These are phyloP conservation scores for Pseudocercospora pini-densiflorae DNA, from an alignment of 2,329 filamentous ascomycete species.

Conservation along the genomic window DNA sequence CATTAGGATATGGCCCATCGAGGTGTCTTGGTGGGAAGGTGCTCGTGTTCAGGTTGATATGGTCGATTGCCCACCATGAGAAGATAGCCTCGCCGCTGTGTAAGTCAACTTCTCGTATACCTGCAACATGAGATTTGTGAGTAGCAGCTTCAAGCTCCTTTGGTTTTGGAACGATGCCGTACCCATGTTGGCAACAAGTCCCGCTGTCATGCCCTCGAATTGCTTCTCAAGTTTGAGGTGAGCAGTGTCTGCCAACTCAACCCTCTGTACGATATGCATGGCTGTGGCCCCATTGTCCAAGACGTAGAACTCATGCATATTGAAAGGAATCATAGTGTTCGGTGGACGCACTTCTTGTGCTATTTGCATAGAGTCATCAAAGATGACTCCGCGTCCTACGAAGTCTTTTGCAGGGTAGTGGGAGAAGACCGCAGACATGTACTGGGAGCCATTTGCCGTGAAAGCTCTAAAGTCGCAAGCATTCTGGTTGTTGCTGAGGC, in stretches of 20 bases:
- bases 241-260: slow-evolving; percentile 4
- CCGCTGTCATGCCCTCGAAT: neutral
- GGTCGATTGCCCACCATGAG: slow-evolving; percentile 42
- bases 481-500: slow-evolving; percentile 19
- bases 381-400: slow-evolving; percentile 15
- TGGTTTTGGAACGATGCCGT: neutral
- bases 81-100: slow-evolving; percentile 39
- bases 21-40: neutral
- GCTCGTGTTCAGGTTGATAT: slow-evolving; percentile 42
- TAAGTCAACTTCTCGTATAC: slow-evolving; percentile 39
- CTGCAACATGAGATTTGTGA: too few species aligned
- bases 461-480: slow-evolving; percentile 20
- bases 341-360: neutral
- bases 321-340: slow-evolving; percentile 9
- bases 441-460: slow-evolving; percentile 8
- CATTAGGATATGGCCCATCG: slow-evolving; percentile 1
- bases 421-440: slow-evolving; percentile 13
- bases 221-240: neutral
- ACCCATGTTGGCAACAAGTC: slow-evolving; percentile 15
- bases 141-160: too few species aligned
- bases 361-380: slow-evolving; percentile 11
- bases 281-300: slow-evolving; percentile 40
- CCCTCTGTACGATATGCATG: slow-evolving; percentile 23
- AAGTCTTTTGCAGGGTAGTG: slow-evolving; percentile 1
- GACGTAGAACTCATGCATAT: slow-evolving; percentile 48